A percentile compares a stretch with the other conserved stretches of the same genome.
phyloP scores from a whole-genome alignment of 495 filamentous ascomycete species.

The Penicillium bialowiezense region DNA sequence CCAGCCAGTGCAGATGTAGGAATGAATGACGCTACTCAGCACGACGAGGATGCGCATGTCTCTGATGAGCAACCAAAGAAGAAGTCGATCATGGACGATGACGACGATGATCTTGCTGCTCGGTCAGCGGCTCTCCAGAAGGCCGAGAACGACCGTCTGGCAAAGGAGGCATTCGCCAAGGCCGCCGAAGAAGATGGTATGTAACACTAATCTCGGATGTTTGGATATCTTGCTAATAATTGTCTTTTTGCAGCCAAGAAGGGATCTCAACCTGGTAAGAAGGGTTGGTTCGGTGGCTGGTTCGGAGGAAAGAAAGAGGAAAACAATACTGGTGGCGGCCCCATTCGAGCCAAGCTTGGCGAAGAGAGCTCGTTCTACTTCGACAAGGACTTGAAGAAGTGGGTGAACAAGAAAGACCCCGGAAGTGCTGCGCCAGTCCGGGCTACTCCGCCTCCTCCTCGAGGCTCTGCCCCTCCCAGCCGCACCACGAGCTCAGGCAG shows the following conservation, averaged over 20 bases:
- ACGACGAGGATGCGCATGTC: conserved; percentile 31
- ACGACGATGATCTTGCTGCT: conserved; percentile 51
- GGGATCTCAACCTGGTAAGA: conserved; percentile 49
- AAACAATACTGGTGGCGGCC: conserved; percentile 52
- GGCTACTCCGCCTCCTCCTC: conserved; percentile 52
- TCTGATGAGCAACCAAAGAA: conserved; percentile 62
- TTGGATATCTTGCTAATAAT: conserved; percentile 20
- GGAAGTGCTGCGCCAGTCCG: conserved; percentile 44
- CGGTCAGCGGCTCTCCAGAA: conserved; percentile 54
- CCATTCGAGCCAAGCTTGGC: conserved; percentile 91
- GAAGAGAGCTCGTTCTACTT: conserved; percentile 93
- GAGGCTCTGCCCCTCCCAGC: conserved; percentile 42
- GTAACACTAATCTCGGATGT: conserved; percentile 6
- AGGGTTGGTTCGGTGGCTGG: conserved; percentile 87
- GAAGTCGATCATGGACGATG: conserved; percentile 77
- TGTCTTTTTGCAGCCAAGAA: conserved; percentile 37
- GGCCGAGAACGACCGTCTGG: conserved; percentile 50
- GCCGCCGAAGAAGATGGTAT: conserved; percentile 83
- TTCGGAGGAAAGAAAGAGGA: conserved; percentile 72
- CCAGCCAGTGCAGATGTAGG: conserved; percentile 34
- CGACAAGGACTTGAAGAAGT: conserved; percentile 90
- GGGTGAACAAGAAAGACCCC: conserved; percentile 92
- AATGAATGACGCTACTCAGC: conserved; percentile 27
- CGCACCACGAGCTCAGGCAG: conserved; percentile 37
- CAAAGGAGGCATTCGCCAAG: conserved; percentile 75